Percentiles rank a stretch among this genome's conserved stretches.
Evolutionary conservation across 108 stramenopile genomes (phyloP).

Genomic region (Nannochloropsis gaditana): DNA sequence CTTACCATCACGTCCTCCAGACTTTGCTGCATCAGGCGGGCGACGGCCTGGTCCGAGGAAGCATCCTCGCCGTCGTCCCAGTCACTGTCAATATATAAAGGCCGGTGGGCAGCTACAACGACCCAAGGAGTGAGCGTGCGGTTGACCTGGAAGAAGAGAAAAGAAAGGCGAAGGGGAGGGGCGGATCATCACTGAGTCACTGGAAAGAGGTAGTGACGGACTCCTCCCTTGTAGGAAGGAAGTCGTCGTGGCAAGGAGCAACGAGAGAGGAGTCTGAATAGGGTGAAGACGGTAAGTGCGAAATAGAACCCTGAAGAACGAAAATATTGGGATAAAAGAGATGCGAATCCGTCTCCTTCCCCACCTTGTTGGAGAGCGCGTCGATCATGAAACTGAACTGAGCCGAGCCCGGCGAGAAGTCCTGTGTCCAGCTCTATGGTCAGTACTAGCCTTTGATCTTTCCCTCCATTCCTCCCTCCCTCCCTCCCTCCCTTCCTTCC

Average conservation of each 20-base stretch:
- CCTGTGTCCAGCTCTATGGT: no score
- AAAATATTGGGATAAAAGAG: no score
- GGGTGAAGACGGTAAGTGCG: no score
- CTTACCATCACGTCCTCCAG: constrained; percentile 33
- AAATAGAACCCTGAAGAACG: no score
- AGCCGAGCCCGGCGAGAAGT: no score
- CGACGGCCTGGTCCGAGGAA: constrained; percentile 31
- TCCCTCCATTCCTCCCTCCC: background rate
- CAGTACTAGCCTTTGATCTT: background rate
- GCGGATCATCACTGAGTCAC: background rate
- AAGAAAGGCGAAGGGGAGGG: constrained; percentile 39
- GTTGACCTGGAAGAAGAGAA: constrained; percentile 42
- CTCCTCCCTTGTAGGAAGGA: no score
- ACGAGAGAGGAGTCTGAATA: no score
- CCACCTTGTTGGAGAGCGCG: no score
- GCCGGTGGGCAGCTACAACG: constrained; percentile 50
- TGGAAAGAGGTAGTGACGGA: constrained; percentile 17
- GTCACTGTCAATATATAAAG: constrained; percentile 51
- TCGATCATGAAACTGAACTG: no score
- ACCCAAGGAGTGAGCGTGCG: constrained; percentile 51
- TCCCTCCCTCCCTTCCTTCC: background rate
- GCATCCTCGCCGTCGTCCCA: constrained; percentile 30
- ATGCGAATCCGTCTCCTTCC: no score
- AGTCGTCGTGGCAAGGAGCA: no score
- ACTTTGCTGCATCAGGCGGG: constrained; percentile 21